These are phyloP conservation scores for Solanum gandarillasii DNA, from an alignment of 257 asterid genomes.

Conservation along the genomic window DNA sequence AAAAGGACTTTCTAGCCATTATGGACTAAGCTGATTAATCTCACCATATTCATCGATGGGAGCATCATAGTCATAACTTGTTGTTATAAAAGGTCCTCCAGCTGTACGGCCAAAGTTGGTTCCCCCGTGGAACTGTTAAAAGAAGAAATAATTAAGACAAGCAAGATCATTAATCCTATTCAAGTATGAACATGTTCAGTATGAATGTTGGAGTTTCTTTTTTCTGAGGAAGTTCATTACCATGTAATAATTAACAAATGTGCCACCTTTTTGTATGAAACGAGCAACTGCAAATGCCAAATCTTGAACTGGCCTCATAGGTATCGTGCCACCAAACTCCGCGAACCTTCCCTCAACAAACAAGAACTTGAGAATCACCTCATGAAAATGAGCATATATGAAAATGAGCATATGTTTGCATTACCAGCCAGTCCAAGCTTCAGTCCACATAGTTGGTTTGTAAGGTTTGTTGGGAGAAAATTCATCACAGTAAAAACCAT, in stretches of 20 bases:
- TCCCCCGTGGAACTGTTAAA: conserved; percentile 59
- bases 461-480: conserved; percentile 58
- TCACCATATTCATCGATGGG: conserved; percentile 68
- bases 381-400: not conserved
- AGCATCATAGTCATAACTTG: conserved; percentile 73
- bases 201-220: not conserved
- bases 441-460: conserved; percentile 68
- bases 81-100: conserved; percentile 63
- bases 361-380: not conserved
- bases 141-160: not conserved
- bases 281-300: conserved; percentile 68
- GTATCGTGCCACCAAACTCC: conserved; percentile 47
- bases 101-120: conserved; percentile 74
- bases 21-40: not conserved
- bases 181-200: not conserved
- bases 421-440: conserved; percentile 74
- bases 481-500: conserved; percentile 55
- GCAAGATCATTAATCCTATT: not conserved
- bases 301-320: conserved; percentile 60
- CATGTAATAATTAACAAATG: conserved; percentile 62
- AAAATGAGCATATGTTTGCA: too few species aligned
- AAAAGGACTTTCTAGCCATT: not conserved
- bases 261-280: conserved; percentile 52
- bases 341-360: conserved; percentile 35
- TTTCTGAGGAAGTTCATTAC: conserved; percentile 14